Base-by-base conservation (phyloP, 352 stramenopile genomes). In the Hyaloperonospora arabidopsidis region DNA sequence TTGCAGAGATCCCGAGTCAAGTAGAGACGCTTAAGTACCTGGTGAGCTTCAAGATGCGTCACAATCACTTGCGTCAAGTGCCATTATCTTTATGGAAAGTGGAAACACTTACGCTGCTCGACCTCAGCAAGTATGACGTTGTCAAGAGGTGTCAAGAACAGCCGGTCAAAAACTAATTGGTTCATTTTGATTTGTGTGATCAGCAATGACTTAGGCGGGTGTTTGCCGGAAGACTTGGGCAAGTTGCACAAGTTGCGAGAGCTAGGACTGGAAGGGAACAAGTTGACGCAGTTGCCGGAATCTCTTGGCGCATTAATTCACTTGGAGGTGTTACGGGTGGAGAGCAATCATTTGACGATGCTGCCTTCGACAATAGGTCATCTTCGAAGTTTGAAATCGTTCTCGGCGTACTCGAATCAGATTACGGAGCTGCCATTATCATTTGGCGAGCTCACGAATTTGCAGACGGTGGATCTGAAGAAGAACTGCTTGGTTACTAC, bases 51-150 rank as follows among this genome's bases (percentile, higher is more conserved):
- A 89, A 89, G 57, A 74, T 92, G 48, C 76, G 77, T 13, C 82
- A 92, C 57, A 92, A 92, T 34, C 57, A 73, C 34, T 63, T 92
- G 12, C 53, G 32, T 0, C 36, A 70, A 40, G 17, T 92, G 3
- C 82, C 82, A 11, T 34, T 76, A n/a, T 52, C 60, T 4, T 62
- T 92, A 15, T 92, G 80, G 60, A 65, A 67, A 14, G 22, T 92
- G 1, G 67, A 59, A 15, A 81, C 69, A 19, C 68, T 93, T 15
- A 76, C 63, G 22, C 84, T 66, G 13, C 63, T 92, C 13, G 82
- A 92, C 38, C 61, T 92, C 3, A 89, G 82, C 79, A 87, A 89
- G 82, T 92, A 72, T 17, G 74, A 11, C 8, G 45, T 17, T 62
- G 12, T 35, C n/a, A 45, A 29, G 3, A 5, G 4, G 35, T 41